phyloP scores from a whole-genome alignment of 164 flowering plant genomes.

The Santalum album region DNA sequence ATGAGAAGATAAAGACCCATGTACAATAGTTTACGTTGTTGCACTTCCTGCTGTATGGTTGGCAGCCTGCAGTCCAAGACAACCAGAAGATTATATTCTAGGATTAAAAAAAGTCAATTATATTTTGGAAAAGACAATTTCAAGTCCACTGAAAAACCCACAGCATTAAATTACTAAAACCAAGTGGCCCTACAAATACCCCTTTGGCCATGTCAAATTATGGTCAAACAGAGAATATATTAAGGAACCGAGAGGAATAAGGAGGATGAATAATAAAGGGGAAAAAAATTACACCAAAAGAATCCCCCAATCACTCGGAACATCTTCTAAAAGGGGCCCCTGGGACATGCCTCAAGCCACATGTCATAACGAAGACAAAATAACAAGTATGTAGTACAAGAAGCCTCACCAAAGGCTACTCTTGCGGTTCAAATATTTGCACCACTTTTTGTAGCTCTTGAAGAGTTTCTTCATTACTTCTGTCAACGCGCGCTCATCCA shows the following conservation, averaged over 20 bases:
- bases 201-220: too few relatives aligned
- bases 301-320: too few relatives aligned
- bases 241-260: too few relatives aligned
- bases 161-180: too few relatives aligned
- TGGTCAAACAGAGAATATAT: too few relatives aligned
- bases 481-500: conserved; percentile 88
- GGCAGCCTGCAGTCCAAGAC: conserved; percentile 65
- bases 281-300: too few relatives aligned
- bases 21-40: conserved; percentile 83
- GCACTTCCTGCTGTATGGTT: conserved; percentile 95
- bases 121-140: neutral
- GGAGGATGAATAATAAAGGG: too few relatives aligned
- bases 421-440: conserved; percentile 87
- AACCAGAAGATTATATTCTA: neutral
- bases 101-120: neutral
- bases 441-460: conserved; percentile 96
- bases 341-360: too few relatives aligned
- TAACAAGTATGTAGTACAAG: too few relatives aligned
- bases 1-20: conserved; percentile 93
- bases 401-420: conserved; percentile 93
- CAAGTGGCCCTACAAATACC: too few relatives aligned
- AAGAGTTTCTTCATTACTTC: conserved; percentile 98
- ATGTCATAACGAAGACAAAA: too few relatives aligned
- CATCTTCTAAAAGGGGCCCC: too few relatives aligned
- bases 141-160: neutral